Base-by-base conservation (phyloP, 2,329 filamentous ascomycete species). In the Capronia americana region DNA sequence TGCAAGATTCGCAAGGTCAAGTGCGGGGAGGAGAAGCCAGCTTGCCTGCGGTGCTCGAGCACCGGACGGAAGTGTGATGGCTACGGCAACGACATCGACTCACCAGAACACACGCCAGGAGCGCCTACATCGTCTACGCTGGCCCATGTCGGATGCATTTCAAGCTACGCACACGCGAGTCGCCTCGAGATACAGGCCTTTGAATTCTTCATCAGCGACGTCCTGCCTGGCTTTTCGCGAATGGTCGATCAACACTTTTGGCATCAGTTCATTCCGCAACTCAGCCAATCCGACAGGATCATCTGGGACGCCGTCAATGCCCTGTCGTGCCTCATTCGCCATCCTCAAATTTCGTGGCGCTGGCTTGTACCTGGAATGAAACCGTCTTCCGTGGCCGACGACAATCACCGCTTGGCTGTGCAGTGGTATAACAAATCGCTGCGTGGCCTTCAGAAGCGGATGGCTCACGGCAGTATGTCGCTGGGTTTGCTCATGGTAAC, bases 1-100 rank as follows among this genome's bases (percentile, higher is more conserved):
- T 61, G 58, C 58, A 61, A 61, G 24, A 61, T 53, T 20, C 26
- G 58, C 23, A 51, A 53, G 23, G 56, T 74, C 20, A 74, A 75
- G 57, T 75, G 73, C 51, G 68, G 71, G 26, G 71, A 74, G 58
- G 57, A 66, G 14, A 60, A 51, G 30, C 73, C 73, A 0, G 38
- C 56, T 30, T 75, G 73, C 51, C 38, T 57, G 17, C 67, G 66
- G 50, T 75, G 73, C 48, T 34, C 64, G 10, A 64, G 64, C 10
- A 69, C 72, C 1, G 69, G 70, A 30, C 62, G 71, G 32, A 26
- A 62, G n/a, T 75, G 74, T 48, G 67, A 70, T 56, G 64, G 64
- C 8, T 67, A 67, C 34, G 46, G 38, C 17, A 34, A 11, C 46
- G 6, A 26, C 32, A 34, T 28, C 57, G 10, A 34, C 38, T 44